Evolutionary conservation across 2,329 filamentous ascomycete species (phyloP), one percentile per base, ranked within the genome.

Genomic region (Trichoderma simmonsii): DNA sequence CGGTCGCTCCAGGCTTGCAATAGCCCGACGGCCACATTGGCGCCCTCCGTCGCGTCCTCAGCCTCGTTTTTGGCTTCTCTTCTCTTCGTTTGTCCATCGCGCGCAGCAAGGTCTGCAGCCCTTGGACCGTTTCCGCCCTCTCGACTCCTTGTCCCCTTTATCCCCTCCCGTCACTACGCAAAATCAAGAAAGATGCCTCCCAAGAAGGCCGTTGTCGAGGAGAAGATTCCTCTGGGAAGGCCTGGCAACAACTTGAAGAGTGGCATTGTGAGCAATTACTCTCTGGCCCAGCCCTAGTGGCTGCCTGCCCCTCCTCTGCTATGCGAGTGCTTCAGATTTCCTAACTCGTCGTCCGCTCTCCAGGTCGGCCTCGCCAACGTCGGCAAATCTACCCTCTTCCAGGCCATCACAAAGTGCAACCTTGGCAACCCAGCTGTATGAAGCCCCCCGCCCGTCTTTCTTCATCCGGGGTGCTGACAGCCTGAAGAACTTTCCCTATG

Each of bases 211-310:
- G 91, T 90, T 79, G 90, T 93, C 79, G 93, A 98, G 88, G 93
- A 98, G 89, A 98, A 98, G 91, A 89, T 98, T 84, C 91, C 96
- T 78, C 89, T 99, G 84, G 96, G 96, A 84, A 89, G 96, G 82
- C 96, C 96, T 76, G 96, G 96, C 81, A 99, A 99, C 89, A 98
- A 90, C 86, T 84, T 99, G 84, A 99, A 98, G 90, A 98, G 94
- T 87, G 97, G 96, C 86, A 99, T 99, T 90, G 96, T 97, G 88
- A 85, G 90, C 79, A 54, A 68, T 54, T 32, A 72, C 70, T 72
- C 59, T 73, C 63, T 30, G 64, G 51, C 51, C 67, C 9, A 70
- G 71, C 60, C 64, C 24, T 43, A 26, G 54, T n/a, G 14, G 69
- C 36, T 39, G 36, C 15, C 72, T 60, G 9, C 43, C 30, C 39